Conservation (phyloP, 768 basidiomycete species). For the Rhizopogon vinicolor region DNA sequence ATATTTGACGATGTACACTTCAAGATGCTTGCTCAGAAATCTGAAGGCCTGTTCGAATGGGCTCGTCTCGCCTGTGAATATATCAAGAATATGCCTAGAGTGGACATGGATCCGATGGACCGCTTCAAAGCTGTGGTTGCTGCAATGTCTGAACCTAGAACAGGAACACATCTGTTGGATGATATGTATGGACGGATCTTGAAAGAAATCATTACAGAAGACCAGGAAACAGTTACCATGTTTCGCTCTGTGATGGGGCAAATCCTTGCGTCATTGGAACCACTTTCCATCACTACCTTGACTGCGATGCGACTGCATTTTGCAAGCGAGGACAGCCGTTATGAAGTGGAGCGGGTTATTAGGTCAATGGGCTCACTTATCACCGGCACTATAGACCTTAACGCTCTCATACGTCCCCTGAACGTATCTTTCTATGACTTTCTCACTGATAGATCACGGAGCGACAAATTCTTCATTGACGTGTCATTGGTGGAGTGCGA, state of each 20-base stretch:
- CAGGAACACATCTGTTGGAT: conserved; percentile 1
- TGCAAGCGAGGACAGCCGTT: neutral
- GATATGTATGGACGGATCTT: neutral
- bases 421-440: conserved; percentile 25
- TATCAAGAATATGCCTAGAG: neutral
- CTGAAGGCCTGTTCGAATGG: conserved; percentile 6
- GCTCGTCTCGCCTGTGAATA: conserved; percentile 4
- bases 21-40: neutral
- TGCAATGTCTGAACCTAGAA: neutral
- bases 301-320: neutral
- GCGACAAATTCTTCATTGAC: conserved; percentile 8
- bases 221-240: neutral
- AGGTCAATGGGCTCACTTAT: conserved; percentile 2
- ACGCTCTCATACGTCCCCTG: conserved; percentile 8
- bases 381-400: neutral
- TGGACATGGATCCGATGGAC: neutral
- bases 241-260: conserved; percentile 1
- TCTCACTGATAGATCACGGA: conserved; percentile 9
- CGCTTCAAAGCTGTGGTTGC: neutral
- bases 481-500: conserved; percentile 3
- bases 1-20: neutral
- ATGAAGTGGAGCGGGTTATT: conserved; percentile 1
- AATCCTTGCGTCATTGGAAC: neutral
- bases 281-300: neutral
- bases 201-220: neutral